Evolutionary conservation across 768 basidiomycete species (phyloP).

Genomic region (Strobilomyces confusus): DNA sequence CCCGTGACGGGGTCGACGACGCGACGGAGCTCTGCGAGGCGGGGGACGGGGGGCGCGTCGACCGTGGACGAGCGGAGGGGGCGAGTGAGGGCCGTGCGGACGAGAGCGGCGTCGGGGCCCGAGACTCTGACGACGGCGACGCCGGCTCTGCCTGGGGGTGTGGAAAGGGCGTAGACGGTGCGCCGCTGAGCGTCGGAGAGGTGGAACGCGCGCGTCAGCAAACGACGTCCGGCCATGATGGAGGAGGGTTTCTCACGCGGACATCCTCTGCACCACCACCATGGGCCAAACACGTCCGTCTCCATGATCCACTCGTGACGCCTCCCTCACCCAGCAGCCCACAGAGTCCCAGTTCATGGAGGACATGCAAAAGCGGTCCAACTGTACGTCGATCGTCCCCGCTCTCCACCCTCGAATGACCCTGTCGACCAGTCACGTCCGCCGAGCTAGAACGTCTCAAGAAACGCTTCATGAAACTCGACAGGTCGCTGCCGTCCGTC

Average conservation of each 20-base stretch:
- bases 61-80: conserved; percentile 11
- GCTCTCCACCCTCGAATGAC: conserved; percentile 6
- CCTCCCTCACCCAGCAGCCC: conserved; percentile 3
- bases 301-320: neutral
- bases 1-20: conserved; percentile 59
- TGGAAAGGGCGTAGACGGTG: conserved; percentile 87
- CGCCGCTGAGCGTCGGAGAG: conserved; percentile 51
- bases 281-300: conserved; percentile 86
- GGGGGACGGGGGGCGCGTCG: conserved; percentile 43
- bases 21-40: conserved; percentile 67
- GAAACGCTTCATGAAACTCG: conserved; percentile 99
- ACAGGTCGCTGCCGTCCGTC: conserved; percentile 53
- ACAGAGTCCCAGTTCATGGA: conserved; percentile 93
- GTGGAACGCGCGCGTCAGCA: too few species aligned
- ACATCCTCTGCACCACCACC: conserved; percentile 12
- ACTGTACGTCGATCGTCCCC: conserved; percentile 64
- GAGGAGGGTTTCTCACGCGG: conserved; percentile 28
- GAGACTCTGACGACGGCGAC: conserved; percentile 81
- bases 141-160: conserved; percentile 81
- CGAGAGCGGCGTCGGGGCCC: conserved; percentile 63
- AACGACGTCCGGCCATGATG: too few species aligned
- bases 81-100: conserved; percentile 60
- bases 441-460: conserved; percentile 92
- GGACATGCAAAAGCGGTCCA: conserved; percentile 96
- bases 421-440: conserved; percentile 69